Evolutionary conservation across 106 monocot genomes (phyloP).

Genomic region (Dioscorea dumetorum): DNA sequence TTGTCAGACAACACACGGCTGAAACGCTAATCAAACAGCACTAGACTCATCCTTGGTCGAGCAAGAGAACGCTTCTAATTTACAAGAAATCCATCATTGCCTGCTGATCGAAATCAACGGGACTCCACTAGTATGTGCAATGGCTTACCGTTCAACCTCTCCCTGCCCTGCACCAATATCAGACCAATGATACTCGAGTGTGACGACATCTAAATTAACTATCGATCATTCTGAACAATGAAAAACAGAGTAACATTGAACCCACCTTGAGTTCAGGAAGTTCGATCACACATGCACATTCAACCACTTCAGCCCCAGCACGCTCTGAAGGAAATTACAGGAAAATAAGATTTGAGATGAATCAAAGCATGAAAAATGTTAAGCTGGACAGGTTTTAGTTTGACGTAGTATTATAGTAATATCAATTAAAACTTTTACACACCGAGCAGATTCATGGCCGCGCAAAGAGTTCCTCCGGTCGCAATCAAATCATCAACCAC

Average conservation of each 20-base stretch:
- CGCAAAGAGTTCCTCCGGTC: slow-evolving; percentile 43
- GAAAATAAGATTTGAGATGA: no score
- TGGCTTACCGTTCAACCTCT: slow-evolving; percentile 41
- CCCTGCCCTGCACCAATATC: slow-evolving; percentile 24
- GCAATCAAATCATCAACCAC: slow-evolving; percentile 47
- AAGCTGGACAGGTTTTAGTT: no score
- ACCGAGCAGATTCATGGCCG: slow-evolving; percentile 48
- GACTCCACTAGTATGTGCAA: slow-evolving; percentile 39
- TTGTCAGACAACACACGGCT: no score
- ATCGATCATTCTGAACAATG: neutral
- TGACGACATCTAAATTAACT: no score
- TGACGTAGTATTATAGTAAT: neutral
- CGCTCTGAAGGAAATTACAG: slow-evolving; percentile 19
- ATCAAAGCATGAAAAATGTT: no score
- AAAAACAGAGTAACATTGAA: neutral
- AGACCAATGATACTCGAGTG: no score
- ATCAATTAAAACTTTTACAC: neutral
- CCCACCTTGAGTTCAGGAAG: slow-evolving; percentile 48
- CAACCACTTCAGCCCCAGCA: slow-evolving; percentile 43
- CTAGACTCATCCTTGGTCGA: no score
- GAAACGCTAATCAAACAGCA: no score
- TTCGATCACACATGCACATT: slow-evolving; percentile 52
- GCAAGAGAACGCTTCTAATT: no score
- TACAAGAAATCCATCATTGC: no score
- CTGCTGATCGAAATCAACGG: slow-evolving; percentile 6